Percentiles rank a stretch among this genome's conserved stretches.
phyloP scores from a whole-genome alignment of 202 grass and related monocot species.

The Dendrocalamus latiflorus region DNA sequence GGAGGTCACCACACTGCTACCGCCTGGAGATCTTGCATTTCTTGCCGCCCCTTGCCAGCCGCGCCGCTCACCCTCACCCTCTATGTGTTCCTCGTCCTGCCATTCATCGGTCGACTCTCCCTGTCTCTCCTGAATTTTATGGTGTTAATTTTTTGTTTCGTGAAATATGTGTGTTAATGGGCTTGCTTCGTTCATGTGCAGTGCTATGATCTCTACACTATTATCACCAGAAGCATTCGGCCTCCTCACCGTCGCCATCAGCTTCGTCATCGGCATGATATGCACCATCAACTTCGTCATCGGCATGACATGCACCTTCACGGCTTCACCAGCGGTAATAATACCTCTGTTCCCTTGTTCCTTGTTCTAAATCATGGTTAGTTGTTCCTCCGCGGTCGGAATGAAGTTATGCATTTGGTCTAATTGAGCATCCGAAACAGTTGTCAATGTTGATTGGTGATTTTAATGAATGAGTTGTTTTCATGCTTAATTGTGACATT shows the following conservation, averaged over 20 bases:
- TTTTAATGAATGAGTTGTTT: neutral
- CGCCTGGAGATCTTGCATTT: no score
- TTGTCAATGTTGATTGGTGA: neutral
- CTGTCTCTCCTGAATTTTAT: neutral
- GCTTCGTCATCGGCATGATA: constrained; percentile 39
- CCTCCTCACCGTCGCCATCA: constrained; percentile 65
- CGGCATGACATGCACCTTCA: constrained; percentile 85
- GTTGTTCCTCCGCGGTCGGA: neutral
- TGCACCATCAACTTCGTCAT: constrained; percentile 88
- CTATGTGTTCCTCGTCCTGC: constrained; percentile 59
- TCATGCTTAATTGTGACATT: neutral
- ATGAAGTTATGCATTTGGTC: neutral
- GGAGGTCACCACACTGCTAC: no score
- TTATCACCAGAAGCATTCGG: constrained; percentile 82
- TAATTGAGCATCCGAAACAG: neutral
- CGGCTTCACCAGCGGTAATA: constrained; percentile 74
- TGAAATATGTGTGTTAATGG: neutral
- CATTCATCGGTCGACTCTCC: constrained; percentile 46
- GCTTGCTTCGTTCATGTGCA: constrained; percentile 22
- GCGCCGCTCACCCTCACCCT: neutral
- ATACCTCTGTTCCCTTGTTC: neutral
- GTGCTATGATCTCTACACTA: constrained; percentile 59
- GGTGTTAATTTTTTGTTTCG: neutral
- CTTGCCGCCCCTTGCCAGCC: no score
- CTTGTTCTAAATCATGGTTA: constrained; percentile 10